Evolutionary conservation across 108 stramenopile species (phyloP), one percentile per base, ranked within the genome.

Genomic region (Seminavis robusta): DNA sequence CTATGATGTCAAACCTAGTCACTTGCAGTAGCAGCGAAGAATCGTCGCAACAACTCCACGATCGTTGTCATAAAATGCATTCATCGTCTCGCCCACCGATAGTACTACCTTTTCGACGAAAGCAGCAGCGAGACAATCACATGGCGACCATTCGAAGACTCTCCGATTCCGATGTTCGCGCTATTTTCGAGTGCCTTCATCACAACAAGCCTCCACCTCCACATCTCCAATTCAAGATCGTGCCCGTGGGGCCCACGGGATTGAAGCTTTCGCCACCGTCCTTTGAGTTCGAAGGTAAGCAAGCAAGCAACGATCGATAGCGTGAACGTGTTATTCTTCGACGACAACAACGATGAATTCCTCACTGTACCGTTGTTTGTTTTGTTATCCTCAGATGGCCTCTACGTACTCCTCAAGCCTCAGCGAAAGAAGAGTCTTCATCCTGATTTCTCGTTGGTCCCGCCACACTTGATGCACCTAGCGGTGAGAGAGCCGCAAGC

Each of bases 211-310:
- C 33, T 24, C 79, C 84, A 8, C 77, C 88, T 19, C 39, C 59
- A 25, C 63, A 67, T 34, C 73, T 90, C 38, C 36, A 52, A 1
- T 90, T 90, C 55, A 59, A 74, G 37, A 81, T 90, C 49, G 77
- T 90, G 28, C 63, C 58, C 23, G 71, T 79, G 2, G 79, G 77
- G 9, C 36, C 70, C 0, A 43, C 73, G 47, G 80, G 77, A 19
- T 44, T 66, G 33, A 81, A 81, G 45, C 69, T 85, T 30, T 86
- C 84, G 19, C 88, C 88, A 8, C 88, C 88, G 13, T 52, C 81
- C 7, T 79, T 56, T 58, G 80, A 86, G 48, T 90, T 81, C 43
- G 65, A 65, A 36, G 81, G 85, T 87, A 71, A 59, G 76, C 42
- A 28, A 44, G 11, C 15, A 47, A 47, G 15, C 11, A 9, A 37